Evolutionary conservation across 1,139 yeast genomes (phyloP).

Genomic region (Chernovozyma aurita): DNA sequence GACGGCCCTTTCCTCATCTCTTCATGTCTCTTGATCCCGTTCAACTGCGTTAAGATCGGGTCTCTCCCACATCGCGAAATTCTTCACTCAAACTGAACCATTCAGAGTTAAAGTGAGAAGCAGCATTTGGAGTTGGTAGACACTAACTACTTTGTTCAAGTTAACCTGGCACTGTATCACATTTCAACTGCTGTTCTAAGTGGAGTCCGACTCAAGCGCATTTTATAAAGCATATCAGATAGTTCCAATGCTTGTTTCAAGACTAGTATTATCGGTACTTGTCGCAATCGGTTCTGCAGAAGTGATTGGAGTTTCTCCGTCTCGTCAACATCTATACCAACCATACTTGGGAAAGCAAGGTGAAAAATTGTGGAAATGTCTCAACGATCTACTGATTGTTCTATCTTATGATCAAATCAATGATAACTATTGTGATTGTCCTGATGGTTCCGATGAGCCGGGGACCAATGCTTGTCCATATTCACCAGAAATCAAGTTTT

Average conservation of each 20-base stretch:
- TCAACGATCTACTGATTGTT: constrained; percentile 57
- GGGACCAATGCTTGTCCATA: constrained; percentile 81
- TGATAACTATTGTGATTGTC: constrained; percentile 93
- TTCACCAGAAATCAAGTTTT: constrained; percentile 45
- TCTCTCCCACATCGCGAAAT: no score
- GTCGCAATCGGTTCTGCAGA: neutral
- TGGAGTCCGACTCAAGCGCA: no score
- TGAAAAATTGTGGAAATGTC: constrained; percentile 57
- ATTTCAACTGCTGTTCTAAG: no score
- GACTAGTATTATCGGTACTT: neutral
- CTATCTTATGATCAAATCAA: constrained; percentile 64
- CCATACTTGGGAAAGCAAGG: constrained; percentile 39
- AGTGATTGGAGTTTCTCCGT: constrained; percentile 31
- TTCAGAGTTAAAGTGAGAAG: no score
- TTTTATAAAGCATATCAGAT: no score
- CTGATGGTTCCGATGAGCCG: constrained; percentile 97
- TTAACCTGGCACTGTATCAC: no score
- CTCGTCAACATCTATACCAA: constrained; percentile 44
- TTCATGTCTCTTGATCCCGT: no score
- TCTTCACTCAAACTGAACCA: no score
- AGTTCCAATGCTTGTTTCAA: neutral
- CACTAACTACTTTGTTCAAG: no score
- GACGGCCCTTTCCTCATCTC: no score
- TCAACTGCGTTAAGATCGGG: no score
- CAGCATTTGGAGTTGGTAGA: no score